Percentiles rank a stretch among this genome's conserved stretches.
phyloP scores from a whole-genome alignment of 352 stramenopile species.

The Globisporangium rhizosaccharum region DNA sequence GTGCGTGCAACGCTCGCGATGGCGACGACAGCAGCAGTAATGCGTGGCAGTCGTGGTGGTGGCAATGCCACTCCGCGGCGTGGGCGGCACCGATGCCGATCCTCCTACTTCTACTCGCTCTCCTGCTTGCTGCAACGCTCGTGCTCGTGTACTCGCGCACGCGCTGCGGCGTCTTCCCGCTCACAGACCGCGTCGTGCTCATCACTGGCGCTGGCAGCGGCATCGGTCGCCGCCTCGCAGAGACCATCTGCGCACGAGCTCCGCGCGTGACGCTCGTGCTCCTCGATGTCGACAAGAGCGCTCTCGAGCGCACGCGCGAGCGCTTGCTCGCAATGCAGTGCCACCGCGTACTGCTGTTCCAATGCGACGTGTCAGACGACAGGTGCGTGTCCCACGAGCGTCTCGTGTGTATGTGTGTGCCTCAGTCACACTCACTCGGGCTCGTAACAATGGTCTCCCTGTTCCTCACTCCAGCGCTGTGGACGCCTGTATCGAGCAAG shows the following conservation, averaged over 20 bases:
- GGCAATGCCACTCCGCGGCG: too few relatives aligned
- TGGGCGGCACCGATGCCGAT: too few relatives aligned
- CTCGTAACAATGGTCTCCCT: too few relatives aligned
- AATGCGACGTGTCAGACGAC: constrained; percentile 65
- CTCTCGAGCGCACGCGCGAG: constrained; percentile 24
- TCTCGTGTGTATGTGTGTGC: neutral
- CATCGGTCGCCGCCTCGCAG: constrained; percentile 43
- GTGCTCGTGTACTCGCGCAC: neutral
- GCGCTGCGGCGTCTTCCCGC: constrained; percentile 17
- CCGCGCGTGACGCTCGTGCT: constrained; percentile 40
- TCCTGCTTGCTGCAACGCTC: constrained; percentile 5
- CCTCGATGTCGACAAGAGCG: constrained; percentile 50
- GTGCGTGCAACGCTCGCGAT: too few relatives aligned
- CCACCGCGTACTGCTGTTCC: constrained; percentile 25
- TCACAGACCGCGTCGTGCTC: constrained; percentile 50
- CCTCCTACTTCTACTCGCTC: neutral
- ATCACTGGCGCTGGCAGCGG: constrained; percentile 60
- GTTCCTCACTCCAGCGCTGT: constrained; percentile 21
- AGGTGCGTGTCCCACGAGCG: constrained; percentile 19
- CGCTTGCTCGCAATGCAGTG: constrained; percentile 12
- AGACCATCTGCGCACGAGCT: constrained; percentile 23
- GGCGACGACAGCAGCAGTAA: too few relatives aligned
- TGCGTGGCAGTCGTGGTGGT: too few relatives aligned
- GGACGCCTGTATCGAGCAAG: constrained; percentile 19
- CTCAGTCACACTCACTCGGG: too few relatives aligned